Evolutionary conservation across 106 monocot genomes (phyloP), one percentile per base, ranked within the genome.

Genomic region (Dioscorea dumetorum): DNA sequence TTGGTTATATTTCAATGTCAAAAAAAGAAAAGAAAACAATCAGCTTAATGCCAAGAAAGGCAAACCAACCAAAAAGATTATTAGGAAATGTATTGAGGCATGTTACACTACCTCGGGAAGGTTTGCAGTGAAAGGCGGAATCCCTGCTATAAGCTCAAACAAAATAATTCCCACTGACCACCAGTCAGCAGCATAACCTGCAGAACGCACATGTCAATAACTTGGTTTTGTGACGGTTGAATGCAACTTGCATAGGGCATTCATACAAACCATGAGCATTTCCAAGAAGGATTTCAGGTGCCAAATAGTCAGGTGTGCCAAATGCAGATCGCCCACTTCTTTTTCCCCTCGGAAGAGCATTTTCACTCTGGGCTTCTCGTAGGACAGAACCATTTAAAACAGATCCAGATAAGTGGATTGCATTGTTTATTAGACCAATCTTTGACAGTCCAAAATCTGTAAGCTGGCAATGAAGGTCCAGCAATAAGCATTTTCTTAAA

Each of bases 371-470:
- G 19, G 71, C 53, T 63, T 81, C 80, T 33, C 52, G 52, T 49
- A 73, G 65, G 13, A 58, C 58, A 22, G 80, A 73, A 67, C 70
- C 75, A 32, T 34, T 69, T 72, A 51, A 57, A 49, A 59, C 34
- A 49, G 67, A 52, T 41, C 77, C 74, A 68, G 85, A 74, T 49
- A 89, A 77, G 73, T 80, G 62, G 49, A 76, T 78, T 33, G 84
- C 69, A 62, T 62, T 79, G 60, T 89, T 74, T 51, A 89, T 79
- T 4, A 89, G 77, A n/a, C 89, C 89, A 72, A 89, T 76, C 74
- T 89, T 85, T 52, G 89, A 89, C 24, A 89, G 57, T 22, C 89
- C 89, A 85, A 89, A 89, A 70, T 89, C 89, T 72, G 89, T 89
- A 61, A 89, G 82, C 89, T 89, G 89, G 69, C 54, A 74, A 41